Evolutionary conservation across 2,329 filamentous ascomycete genomes (phyloP), one percentile per base, ranked within the genome.

Genomic region (Camillea tinctor): DNA sequence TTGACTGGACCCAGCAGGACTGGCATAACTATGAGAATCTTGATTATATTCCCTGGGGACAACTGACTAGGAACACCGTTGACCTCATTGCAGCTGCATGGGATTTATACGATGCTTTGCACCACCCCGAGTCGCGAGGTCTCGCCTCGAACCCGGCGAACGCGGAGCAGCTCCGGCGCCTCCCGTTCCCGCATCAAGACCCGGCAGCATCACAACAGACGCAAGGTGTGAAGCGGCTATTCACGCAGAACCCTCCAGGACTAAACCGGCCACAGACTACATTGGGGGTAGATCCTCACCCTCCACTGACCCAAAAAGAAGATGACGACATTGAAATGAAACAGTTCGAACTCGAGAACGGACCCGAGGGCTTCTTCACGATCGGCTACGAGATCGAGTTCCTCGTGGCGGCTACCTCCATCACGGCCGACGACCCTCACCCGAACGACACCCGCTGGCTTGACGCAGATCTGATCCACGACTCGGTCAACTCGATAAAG

Each of bases 321-420:
- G 26, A 30, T 11, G 26, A 7, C 3, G 26, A 30, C 26, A 11
- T 9, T 11, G 26, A 30, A 11, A 30, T 30, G 26, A 30, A 9
- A 4, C 7, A n/a, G n/a, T n/a, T n/a, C n/a, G n/a, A n/a, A n/a
- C n/a, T n/a, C n/a, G n/a, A n/a, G n/a, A n/a, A 4, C 26, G 26
- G 7, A 4, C 36, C 36, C 7, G 36, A 44, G 1, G 7, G 15
- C 8, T 53, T 58, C 20, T 11, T 44, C 4, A 65, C 63, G 13
- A 11, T 57, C 4, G 61, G 59, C 3, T 60, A 58, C 56, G 61
- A 65, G 60, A 56, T 65, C 22, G 63, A 65, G 57, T 2, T 65
- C 7, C 52, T 60, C 30, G 26, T 64, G 22, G 61, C 61, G 36
- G 53, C 60, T 1, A 40, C 53, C 40, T 1, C 50, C 50, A 4